Base-by-base conservation (phyloP, 306 rosid species). In the Cucumis cinereus region DNA sequence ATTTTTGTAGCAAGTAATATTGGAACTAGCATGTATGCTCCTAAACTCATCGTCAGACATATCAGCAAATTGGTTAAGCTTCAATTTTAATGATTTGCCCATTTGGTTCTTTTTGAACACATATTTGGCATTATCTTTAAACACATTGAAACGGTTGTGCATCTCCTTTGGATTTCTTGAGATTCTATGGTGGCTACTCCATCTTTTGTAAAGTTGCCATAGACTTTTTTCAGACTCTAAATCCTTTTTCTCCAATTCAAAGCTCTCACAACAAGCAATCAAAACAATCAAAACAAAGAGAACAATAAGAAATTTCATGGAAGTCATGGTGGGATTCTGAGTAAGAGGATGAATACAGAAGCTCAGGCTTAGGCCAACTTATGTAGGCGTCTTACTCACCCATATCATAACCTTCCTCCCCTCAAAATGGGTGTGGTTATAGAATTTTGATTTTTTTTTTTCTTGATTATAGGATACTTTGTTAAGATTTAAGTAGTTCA, bases 51-150 rank as follows among this genome's bases (percentile, higher is more conserved):
- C 49, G 55, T 83, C 83, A 28, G 83, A 85, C 83, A 83, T 79
- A 77, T 79, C 87, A 0, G 87, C 85, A 47, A 83, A 87, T 83
- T 79, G 80, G 82, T 85, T 85, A 43, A 87, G 52, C 24, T 75
- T 82, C 76, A 85, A 70, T 82, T 81, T 85, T 78, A 83, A 87
- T 10, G 84, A 85, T 78, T 60, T 87, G 30, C 70, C 64, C 87
- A 83, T 87, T 58, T 79, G 81, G 82, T 85, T 87, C 74, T 75
- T 79, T 73, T 59, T 77, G 77, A 81, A 82, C 8, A 85, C 74
- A 61, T 87, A 82, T 70, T 61, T 75, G 5, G 77, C 79, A 23
- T 85, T 87, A 33, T 76, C 74, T 80, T 87, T 87, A 72, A 85
- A 87, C 57, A 85, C 86, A 13, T 79, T 77, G 84, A 85, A 87